These are phyloP conservation scores for Neonectria coccinea DNA, from an alignment of 2,329 filamentous ascomycete genomes.

Conservation along the genomic window DNA sequence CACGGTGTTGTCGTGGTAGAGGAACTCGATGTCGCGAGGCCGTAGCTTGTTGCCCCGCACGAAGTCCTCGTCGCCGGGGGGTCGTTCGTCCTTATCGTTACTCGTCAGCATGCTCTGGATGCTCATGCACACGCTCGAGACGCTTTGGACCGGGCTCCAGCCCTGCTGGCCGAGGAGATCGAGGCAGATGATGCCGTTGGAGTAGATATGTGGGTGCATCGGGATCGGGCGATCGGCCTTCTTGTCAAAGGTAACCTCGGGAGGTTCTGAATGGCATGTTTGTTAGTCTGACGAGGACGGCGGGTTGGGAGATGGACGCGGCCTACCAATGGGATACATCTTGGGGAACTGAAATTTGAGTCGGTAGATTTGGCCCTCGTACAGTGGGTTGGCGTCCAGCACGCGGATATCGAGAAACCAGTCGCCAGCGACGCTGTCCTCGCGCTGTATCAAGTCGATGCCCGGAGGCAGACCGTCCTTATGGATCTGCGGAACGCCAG, in stretches of 20 bases:
- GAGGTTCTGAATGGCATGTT: conserved; percentile 73
- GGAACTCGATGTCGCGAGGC: conserved; percentile 90
- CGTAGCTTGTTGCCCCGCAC: conserved; percentile 82
- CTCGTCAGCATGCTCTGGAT: conserved; percentile 98
- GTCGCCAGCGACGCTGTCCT: conserved; percentile 78
- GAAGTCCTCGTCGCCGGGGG: conserved; percentile 90
- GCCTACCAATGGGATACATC: conserved; percentile 88
- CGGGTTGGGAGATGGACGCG: background rate
- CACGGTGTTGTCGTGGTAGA: conserved; percentile 91
- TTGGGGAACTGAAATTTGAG: conserved; percentile 88
- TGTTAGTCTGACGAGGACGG: conserved; percentile 21
- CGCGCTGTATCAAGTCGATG: conserved; percentile 83
- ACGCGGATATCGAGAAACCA: conserved; percentile 95
- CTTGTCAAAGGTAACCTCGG: conserved; percentile 90
- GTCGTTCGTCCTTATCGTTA: conserved; percentile 90
- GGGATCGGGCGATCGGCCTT: conserved; percentile 77
- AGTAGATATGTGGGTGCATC: conserved; percentile 97
- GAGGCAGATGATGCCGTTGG: conserved; percentile 97
- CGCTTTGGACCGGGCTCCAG: conserved; percentile 97
- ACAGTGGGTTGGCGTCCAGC: conserved; percentile 90
- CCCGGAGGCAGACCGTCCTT: conserved; percentile 69
- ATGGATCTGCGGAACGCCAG: conserved; percentile 58
- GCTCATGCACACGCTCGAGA: conserved; percentile 96
- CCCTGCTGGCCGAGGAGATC: conserved; percentile 89
- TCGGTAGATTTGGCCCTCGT: conserved; percentile 81